phyloP scores from a whole-genome alignment of 345 rosid genomes.

The Eucalyptus viminalis region DNA sequence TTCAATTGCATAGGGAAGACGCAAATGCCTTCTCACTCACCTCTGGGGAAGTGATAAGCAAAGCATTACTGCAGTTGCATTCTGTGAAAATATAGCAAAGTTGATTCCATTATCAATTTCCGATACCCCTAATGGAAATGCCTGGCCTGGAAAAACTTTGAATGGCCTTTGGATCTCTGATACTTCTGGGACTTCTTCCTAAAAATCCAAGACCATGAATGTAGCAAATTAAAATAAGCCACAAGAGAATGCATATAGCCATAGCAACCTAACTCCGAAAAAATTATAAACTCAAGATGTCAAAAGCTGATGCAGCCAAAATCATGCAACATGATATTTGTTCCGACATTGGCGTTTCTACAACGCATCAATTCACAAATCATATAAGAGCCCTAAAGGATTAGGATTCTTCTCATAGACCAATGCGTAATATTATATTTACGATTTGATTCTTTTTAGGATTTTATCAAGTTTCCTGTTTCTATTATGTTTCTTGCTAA shows the following conservation, averaged over 20 bases:
- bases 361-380: background rate
- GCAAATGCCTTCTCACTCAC: conserved; percentile 9
- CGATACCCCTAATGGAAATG: conserved; percentile 73
- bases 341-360: background rate
- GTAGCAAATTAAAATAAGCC: background rate
- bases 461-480: background rate
- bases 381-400: background rate
- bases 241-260: background rate
- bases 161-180: conserved; percentile 20
- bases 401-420: background rate
- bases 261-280: background rate
- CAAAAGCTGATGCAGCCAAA: background rate
- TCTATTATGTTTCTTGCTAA: background rate
- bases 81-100: conserved; percentile 77
- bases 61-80: conserved; percentile 71
- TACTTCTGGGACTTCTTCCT: conserved; percentile 46
- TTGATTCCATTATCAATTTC: conserved; percentile 70
- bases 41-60: conserved; percentile 63
- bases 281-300: background rate
- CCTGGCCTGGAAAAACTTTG: conserved; percentile 52
- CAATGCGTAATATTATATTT: background rate
- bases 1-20: background rate
- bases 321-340: background rate
- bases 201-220: background rate
- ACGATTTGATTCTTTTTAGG: background rate